phyloP scores from a whole-genome alignment of 2,329 filamentous ascomycete species.

The Parafenestella ontariensis region DNA sequence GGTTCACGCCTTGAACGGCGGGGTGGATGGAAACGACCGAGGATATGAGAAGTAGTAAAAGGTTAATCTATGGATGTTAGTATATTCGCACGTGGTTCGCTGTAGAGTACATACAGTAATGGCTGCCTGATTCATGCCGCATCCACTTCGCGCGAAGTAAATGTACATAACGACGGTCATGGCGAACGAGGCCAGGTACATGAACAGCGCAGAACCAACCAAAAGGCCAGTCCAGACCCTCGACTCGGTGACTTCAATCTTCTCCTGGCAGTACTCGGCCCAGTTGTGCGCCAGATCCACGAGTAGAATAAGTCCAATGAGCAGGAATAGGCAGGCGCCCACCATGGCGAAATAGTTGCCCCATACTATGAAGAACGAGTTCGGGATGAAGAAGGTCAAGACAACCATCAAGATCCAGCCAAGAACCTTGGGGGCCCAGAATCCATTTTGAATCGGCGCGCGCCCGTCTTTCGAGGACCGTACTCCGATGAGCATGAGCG shows the following conservation, averaged over 20 bases:
- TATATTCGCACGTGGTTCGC: not conserved
- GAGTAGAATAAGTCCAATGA: conserved; percentile 88
- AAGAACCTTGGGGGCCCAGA: conserved; percentile 95
- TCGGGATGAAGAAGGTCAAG: conserved; percentile 92
- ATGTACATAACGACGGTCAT: conserved; percentile 98
- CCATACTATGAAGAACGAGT: conserved; percentile 93
- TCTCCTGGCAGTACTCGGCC: conserved; percentile 93
- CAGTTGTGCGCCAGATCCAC: conserved; percentile 96
- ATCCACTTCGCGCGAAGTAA: conserved; percentile 84
- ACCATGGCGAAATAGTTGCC: conserved; percentile 91
- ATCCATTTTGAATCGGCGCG: conserved; percentile 94
- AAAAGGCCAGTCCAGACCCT: conserved; percentile 83
- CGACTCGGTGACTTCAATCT: conserved; percentile 91
- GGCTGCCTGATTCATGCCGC: conserved; percentile 94
- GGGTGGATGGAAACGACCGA: conserved; percentile 90
- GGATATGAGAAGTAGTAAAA: conserved; percentile 80
- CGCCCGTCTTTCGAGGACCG: conserved; percentile 85
- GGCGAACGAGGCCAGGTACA: conserved; percentile 88
- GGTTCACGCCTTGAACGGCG: conserved; percentile 86
- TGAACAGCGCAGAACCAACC: conserved; percentile 89
- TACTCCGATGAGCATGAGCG: conserved; percentile 84
- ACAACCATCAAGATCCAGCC: conserved; percentile 88
- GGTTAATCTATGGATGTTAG: conserved; percentile 67
- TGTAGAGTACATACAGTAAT: conserved; percentile 68
- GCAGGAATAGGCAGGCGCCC: conserved; percentile 89